Evolutionary conservation across 1,284 basidiomycete genomes (phyloP), one percentile per base, ranked within the genome.

Genomic region (Cutaneotrichosporon cutaneum): DNA sequence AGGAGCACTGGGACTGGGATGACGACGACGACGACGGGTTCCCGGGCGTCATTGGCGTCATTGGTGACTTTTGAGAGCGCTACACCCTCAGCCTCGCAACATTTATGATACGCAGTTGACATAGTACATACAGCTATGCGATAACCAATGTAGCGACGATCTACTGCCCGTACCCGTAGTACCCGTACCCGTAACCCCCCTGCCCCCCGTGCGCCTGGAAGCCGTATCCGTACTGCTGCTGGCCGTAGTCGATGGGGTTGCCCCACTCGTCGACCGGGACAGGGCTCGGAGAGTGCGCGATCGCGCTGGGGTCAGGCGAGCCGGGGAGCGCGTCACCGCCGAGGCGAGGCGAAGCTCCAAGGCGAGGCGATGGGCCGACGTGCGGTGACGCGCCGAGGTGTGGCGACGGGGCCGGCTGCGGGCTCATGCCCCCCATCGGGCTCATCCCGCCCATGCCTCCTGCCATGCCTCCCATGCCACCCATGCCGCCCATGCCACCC

Each of bases 401-500:
- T n/a, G 39, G 39, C 18, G 39, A 42, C 32, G 32, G 1, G 1
- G 30, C 33, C 0, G 42, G 27, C 26, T 45, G 39, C 13, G 54
- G 54, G 11, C 32, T 32, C 10, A 33, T 39, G 16, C 56, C 45
- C 21, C 26, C 44, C 55, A 35, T 47, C 18, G 33, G 42, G 27
- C 77, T 79, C 72, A 80, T 81, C n/a, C 70, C 73, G 18, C 72
- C 77, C 61, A 73, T 70, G 18, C 52, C 52, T 53, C 63, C 59
- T 27, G 50, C 56, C 27, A 62, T 56, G 60, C 63, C 60, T n/a
- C 64, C 54, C 80, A 83, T 83, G 18, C 66, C 70, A 10, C 62
- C 80, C 36, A 78, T 83, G 56, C 51, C 80, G 58, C 78, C 58
- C 80, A 83, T 83, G 18, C 63, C 67, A n/a, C 32, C 80, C 81